Evolutionary conservation across 2,329 filamentous ascomycete genomes (phyloP), one percentile per base, ranked within the genome.

Genomic region (Colletotrichum plurivorum): DNA sequence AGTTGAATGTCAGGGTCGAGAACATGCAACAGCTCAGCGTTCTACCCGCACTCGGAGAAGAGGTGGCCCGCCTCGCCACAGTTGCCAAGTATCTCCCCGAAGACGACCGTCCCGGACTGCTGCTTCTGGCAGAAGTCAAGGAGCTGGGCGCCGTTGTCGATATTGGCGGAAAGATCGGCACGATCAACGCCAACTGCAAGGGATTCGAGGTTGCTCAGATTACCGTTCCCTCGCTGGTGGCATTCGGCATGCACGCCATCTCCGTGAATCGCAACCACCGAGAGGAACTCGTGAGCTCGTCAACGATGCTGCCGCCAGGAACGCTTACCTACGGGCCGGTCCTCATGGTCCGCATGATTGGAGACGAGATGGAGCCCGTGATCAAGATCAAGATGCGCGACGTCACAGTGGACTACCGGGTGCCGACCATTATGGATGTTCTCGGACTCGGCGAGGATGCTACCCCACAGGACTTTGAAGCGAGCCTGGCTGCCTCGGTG

Each of bases 31-130:
- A 92, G 72, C 82, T 97, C 16, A 84, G 88, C 10, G 88, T 89
- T 49, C 84, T 99, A 15, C 88, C 91, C 8, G 86, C 87, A 12
- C 86, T 99, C 9, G 91, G 88, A 0, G 91, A 93, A 71, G 96
- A 99, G 75, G 78, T 98, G 56, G 87, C 92, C 6, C 94, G 93
- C 73, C 84, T 99, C 5, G 93, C 94, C 0, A 95, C 91, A 0
- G 94, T 99, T 27, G 89, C 95, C 7, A 98, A 98, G 77, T 98
- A 98, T 77, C 85, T 99, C 2, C 95, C 96, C 0, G 95, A 99
- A 74, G 96, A 99, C 79, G 95, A 99, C 74, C 89, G 95, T 2
- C 96, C 96, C 2, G 96, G 96, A 0, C 84, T 98, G 20, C 84
- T 99, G 45, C 94, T 92, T 0, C 84, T 99, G 45, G 85, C 87